Evolutionary conservation across 306 rosid species (phyloP).

Genomic region (Calophaca sinica): DNA sequence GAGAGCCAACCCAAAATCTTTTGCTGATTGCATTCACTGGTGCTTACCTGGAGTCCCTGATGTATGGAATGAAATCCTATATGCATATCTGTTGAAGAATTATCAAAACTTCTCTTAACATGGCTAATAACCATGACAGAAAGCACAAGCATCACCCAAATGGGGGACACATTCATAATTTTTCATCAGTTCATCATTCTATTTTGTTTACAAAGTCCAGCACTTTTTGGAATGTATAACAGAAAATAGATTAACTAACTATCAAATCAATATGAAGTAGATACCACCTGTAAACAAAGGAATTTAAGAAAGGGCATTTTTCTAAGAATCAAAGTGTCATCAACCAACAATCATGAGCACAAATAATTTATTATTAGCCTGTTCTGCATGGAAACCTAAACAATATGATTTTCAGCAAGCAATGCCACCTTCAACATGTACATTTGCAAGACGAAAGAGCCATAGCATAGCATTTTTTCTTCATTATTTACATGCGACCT

Average conservation of each 20-base stretch:
- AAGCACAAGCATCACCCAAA: conserved; percentile 35
- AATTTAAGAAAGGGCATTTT: conserved; percentile 1
- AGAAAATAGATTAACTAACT: conserved; percentile 18
- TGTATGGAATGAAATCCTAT: conserved; percentile 84
- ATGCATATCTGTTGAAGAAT: conserved; percentile 70
- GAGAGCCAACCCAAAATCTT: conserved; percentile 74
- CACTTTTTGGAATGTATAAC: conserved; percentile 27
- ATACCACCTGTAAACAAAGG: conserved; percentile 29
- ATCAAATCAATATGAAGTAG: conserved; percentile 17
- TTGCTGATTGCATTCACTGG: conserved; percentile 94
- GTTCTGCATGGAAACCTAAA: conserved; percentile 8
- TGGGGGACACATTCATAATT: conserved; percentile 8
- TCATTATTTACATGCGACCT: conserved; percentile 44
- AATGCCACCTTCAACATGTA: conserved; percentile 25
- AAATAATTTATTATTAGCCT: conserved; percentile 35
- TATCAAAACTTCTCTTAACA: conserved; percentile 56
- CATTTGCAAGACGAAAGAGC: conserved; percentile 23
- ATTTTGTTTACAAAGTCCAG: neutral
- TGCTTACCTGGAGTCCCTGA: conserved; percentile 98
- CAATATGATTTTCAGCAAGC: conserved; percentile 26
- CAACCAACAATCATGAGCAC: neutral
- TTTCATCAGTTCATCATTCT: conserved; percentile 24
- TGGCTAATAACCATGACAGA: conserved; percentile 21
- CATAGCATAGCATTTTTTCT: conserved; percentile 14
- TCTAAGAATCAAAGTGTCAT: neutral